Base-by-base conservation (phyloP, 371 early-diverging fungal genomes). In the Mucor mucedo region DNA sequence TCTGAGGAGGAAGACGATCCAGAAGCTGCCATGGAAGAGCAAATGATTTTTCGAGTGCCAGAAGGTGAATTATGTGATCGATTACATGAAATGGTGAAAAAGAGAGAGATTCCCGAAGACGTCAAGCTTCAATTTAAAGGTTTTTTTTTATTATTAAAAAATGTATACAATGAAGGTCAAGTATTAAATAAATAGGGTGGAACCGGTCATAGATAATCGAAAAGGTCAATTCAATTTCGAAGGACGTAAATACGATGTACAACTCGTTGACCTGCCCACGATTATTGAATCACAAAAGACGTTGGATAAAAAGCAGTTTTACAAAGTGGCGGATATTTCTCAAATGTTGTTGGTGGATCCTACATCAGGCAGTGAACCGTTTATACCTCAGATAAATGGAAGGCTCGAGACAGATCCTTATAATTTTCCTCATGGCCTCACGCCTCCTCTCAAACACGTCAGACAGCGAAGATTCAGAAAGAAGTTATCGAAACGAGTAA, bases 251-350 rank as follows among this genome's bases (percentile, higher is more conserved):
- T 91, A 90, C 56, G 68, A 79, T 10, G 86, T 90, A 14, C 86
- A 80, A 39, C 79, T 98, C 32, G 93, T 97, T 4, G 97, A 96
- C 76, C 72, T 99, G 60, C 99, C 99, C 11, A 95, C 94, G 1
- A 94, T 99, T 60, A 90, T 96, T 28, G 99, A 99, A 77, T 88
- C 98, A 6, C 97, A 97, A 64, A 95, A 98, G 71, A 96, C 97
- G 0, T 75, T 93, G 5, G 97, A 99, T 66, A 91, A 91, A 59
- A 96, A 96, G 69, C 98, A 97, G 70, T 85, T 96, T 66, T 94
- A 94, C 72, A 99, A 99, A 78, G 89, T 97, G n/a, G 95, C 94
- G 10, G 99, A 99, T 68, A 91, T 98, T n/a, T 94, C 90, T 5
- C 98, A 87, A 85, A 89, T 89, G 89, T 68, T 89, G 11, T 52